Percentiles rank a stretch among this genome's conserved stretches.
These are phyloP conservation scores for Otatea glauca DNA, from an alignment of 176 grass and related monocot species.

Conservation along the genomic window DNA sequence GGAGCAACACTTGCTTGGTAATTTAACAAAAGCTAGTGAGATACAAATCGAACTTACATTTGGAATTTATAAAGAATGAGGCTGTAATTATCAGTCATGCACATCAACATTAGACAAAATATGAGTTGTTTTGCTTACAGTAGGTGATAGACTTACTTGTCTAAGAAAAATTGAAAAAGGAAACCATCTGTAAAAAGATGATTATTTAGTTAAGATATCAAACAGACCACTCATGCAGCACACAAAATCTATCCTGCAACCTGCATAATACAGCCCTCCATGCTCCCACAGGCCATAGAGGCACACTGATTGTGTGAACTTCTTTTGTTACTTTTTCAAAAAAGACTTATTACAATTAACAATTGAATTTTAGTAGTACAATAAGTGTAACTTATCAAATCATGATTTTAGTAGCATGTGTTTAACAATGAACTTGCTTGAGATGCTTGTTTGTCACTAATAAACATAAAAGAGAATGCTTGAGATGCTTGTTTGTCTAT, in stretches of 20 bases:
- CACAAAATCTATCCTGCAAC: neutral
- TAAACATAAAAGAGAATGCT: neutral
- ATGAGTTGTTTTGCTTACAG: neutral
- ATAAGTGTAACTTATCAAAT: neutral
- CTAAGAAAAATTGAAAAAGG: neutral
- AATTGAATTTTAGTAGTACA: neutral
- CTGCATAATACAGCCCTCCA: neutral
- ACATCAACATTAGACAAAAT: neutral
- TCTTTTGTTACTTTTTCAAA: neutral
- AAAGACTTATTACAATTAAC: neutral
- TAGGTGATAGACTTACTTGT: neutral
- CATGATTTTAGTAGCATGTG: neutral
- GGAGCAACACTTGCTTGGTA: conserved; percentile 2
- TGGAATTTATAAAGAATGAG: neutral
- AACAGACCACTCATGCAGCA: neutral
- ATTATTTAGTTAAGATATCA: neutral
- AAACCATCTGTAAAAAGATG: neutral
- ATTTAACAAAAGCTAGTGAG: neutral
- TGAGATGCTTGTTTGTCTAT: neutral
- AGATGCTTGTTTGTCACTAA: neutral
- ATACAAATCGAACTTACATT: neutral
- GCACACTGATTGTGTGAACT: neutral
- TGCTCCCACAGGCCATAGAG: neutral
- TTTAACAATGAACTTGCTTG: neutral
- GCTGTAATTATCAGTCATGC: neutral